These are phyloP conservation scores for Camelina neglecta DNA, from an alignment of 345 rosid species.

Conservation along the genomic window DNA sequence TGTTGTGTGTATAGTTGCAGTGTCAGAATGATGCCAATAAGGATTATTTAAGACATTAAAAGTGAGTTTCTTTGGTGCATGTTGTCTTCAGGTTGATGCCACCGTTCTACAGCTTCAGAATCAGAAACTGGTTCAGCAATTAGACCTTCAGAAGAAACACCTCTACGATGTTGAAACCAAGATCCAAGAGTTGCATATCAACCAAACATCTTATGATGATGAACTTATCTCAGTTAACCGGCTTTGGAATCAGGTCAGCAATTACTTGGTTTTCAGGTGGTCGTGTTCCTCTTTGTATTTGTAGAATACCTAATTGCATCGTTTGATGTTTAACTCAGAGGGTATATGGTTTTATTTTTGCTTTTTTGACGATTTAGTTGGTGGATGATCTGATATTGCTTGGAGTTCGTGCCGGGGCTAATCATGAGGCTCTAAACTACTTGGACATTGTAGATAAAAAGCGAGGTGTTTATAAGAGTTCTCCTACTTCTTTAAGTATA, in stretches of 20 bases:
- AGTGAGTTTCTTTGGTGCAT: background rate
- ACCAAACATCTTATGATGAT: constrained; percentile 70
- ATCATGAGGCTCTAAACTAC: constrained; percentile 47
- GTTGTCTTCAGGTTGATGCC: constrained; percentile 65
- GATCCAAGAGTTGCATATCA: constrained; percentile 58
- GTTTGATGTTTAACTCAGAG: background rate
- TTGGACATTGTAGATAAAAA: constrained; percentile 53
- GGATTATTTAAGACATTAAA: background rate
- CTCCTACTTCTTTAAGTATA: constrained; percentile 10
- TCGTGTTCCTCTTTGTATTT: constrained; percentile 4
- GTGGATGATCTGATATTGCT: constrained; percentile 84
- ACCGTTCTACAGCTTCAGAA: constrained; percentile 81
- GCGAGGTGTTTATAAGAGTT: constrained; percentile 55
- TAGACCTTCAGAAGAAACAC: constrained; percentile 75
- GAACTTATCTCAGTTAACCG: constrained; percentile 63
- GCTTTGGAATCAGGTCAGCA: constrained; percentile 65
- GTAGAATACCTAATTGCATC: background rate
- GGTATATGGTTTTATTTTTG: constrained; percentile 10
- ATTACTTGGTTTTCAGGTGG: background rate
- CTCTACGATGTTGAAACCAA: constrained; percentile 67
- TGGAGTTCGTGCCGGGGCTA: constrained; percentile 74
- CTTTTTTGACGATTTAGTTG: constrained; percentile 57
- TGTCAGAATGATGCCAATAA: constrained; percentile 1
- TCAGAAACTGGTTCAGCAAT: constrained; percentile 81
- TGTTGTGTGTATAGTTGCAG: background rate